Base-by-base conservation (phyloP, 345 rosid species). In the Pseudoturritis turrita region DNA sequence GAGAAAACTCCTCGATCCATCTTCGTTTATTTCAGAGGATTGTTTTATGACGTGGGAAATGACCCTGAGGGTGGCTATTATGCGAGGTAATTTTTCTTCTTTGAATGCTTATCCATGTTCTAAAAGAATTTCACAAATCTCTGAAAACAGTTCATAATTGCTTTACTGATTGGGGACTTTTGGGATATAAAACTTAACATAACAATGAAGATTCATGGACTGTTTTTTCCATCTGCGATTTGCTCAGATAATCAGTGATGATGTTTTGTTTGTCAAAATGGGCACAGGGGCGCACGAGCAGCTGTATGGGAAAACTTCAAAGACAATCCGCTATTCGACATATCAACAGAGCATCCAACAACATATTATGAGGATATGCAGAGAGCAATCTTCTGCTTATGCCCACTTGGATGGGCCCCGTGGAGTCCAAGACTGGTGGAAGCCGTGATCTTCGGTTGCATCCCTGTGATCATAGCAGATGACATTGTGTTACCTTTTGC, bases 281-380 rank as follows among this genome's bases (percentile, higher is more conserved):
- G 65, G 35, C 66, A 40, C 89, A 91, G 99, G 68, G 99, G 98
- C 4, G 99, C 99, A 25, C 68, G 99, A 68, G 99, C 99, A 26
- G 98, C 99, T 11, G 99, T 95, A 19, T 95, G 99, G 99, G 99
- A 95, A 82, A 95, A 92, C 81, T 95, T 92, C 77, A 95, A 95
- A 80, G 90, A 95, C 79, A 95, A 95, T 70, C 94, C 94, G 4
- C 84, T 95, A 1, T 95, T 95, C 15, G 99, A 95, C 87, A 92
- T 95, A 60, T 95, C 99, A 14, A 89, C 99, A 10, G 97, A 95
- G 69, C 99, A 95, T 79, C 99, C 99, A 21, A 83, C 89, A 5
- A 95, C 97, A 12, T 95, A 95, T 73, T 92, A 95, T 1, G 98
- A 95, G 72, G 99, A 95, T 81, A 95, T 95, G 98, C 99, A 95